These are phyloP conservation scores for Citrus medica DNA, from an alignment of 345 rosid species.

Conservation along the genomic window DNA sequence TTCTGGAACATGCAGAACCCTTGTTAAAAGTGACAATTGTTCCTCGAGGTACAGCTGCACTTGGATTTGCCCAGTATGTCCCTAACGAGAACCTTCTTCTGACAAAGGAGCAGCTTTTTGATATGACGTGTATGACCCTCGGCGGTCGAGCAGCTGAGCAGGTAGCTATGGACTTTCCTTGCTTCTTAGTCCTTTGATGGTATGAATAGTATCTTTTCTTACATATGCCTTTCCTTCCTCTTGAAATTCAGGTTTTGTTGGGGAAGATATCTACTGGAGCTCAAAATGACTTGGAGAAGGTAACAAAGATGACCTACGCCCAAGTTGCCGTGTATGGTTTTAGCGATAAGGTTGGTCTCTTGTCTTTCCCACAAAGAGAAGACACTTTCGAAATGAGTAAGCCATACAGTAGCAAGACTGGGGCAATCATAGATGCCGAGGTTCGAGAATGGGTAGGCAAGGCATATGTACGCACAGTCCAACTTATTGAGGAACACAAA, in stretches of 20 bases:
- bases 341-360: constrained; percentile 93
- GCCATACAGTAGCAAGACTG: constrained; percentile 92
- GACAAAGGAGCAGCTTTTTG: constrained; percentile 96
- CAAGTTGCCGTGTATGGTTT: constrained; percentile 97
- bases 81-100: constrained; percentile 92
- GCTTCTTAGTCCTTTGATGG: background rate
- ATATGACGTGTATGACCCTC: constrained; percentile 95
- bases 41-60: constrained; percentile 96
- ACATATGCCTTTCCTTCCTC: background rate
- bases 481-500: constrained; percentile 70
- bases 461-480: constrained; percentile 62
- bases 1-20: constrained; percentile 97
- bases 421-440: constrained; percentile 76
- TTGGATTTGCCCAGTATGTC: constrained; percentile 95
- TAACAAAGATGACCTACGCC: constrained; percentile 91
- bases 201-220: background rate
- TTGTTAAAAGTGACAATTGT: constrained; percentile 92
- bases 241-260: constrained; percentile 53
- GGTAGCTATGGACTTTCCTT: constrained; percentile 32
- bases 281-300: constrained; percentile 93
- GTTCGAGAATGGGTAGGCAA: constrained; percentile 87
- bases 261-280: constrained; percentile 96
- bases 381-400: constrained; percentile 67
- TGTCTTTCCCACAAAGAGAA: constrained; percentile 86
- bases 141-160: constrained; percentile 99